Conservation (phyloP, 2,329 filamentous ascomycete species). For the Exophiala mesophila region DNA sequence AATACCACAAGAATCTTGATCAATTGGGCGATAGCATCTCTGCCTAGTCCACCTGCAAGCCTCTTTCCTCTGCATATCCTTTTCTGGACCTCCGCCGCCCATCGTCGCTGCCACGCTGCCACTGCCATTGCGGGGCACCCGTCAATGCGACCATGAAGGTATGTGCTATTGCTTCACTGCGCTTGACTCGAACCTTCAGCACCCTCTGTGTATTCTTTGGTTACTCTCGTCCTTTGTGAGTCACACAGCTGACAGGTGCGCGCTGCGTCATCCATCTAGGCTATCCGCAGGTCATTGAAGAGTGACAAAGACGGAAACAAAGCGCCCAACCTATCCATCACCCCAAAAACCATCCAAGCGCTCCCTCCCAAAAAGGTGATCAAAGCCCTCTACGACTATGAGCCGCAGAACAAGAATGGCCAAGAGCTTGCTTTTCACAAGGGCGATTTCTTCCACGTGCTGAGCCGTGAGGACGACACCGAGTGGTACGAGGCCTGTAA, state of each 20-base stretch:
- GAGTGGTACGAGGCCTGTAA: constrained; percentile 99
- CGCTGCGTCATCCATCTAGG: background rate
- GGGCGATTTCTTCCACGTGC: constrained; percentile 97
- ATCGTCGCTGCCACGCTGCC: background rate
- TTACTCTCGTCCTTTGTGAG: background rate
- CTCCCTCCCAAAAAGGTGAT: constrained; percentile 97
- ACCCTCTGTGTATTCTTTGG: too few species aligned
- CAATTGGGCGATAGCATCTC: too few species aligned
- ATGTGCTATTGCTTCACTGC: constrained; percentile 11
- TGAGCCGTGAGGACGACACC: constrained; percentile 85
- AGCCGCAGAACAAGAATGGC: constrained; percentile 59
- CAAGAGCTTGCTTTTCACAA: constrained; percentile 87
- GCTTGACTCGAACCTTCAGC: too few species aligned
- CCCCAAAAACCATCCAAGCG: constrained; percentile 81
- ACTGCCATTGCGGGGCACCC: constrained; percentile 16
- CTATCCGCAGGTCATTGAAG: constrained; percentile 54
- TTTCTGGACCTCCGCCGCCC: background rate
- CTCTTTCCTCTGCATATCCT: constrained; percentile 3
- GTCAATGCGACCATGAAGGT: constrained; percentile 25
- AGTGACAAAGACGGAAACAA: constrained; percentile 68
- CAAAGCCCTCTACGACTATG: constrained; percentile 90
- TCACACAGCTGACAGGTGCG: background rate
- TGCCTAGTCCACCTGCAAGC: constrained; percentile 10
- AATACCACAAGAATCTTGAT: too few species aligned
- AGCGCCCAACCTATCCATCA: constrained; percentile 64